Percentiles rank a stretch among this genome's conserved stretches.
phyloP scores from a whole-genome alignment of 176 grass and related monocot genomes.

The Avena sativa region DNA sequence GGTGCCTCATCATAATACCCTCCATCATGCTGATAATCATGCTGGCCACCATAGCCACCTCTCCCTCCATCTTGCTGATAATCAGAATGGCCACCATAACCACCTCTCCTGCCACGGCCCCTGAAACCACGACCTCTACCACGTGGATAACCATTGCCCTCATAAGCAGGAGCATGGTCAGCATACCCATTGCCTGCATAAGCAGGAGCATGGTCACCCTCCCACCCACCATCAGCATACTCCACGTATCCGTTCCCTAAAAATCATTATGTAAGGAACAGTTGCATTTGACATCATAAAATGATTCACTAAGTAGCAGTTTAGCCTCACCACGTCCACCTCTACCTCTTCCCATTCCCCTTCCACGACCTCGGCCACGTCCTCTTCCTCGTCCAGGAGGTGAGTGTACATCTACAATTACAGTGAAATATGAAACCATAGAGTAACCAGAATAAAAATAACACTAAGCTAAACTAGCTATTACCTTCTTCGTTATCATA shows the following conservation, averaged over 20 bases:
- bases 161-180: constrained; percentile 53
- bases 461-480: background rate
- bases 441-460: background rate
- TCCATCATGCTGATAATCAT: constrained; percentile 58
- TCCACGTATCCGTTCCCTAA: constrained; percentile 67
- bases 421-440: constrained; percentile 34
- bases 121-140: constrained; percentile 72
- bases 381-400: constrained; percentile 78
- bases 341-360: constrained; percentile 71
- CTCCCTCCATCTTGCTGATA: constrained; percentile 52
- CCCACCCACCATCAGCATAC: constrained; percentile 61
- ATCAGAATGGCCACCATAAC: constrained; percentile 57
- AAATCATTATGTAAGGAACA: constrained; percentile 40
- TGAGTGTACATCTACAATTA: constrained; percentile 69
- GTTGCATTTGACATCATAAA: background rate
- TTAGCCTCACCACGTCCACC: constrained; percentile 53
- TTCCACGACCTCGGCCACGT: constrained; percentile 60
- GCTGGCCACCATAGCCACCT: constrained; percentile 55
- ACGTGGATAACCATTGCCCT: constrained; percentile 56
- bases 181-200: constrained; percentile 60
- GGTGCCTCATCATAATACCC: constrained; percentile 70
- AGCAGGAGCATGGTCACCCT: constrained; percentile 53
- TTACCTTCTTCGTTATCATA: constrained; percentile 90
- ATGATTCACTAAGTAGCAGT: constrained; percentile 26
- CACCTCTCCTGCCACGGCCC: constrained; percentile 64